phyloP scores from a whole-genome alignment of 2,329 filamentous ascomycete genomes.

The Phaeomoniella chlamydospora region DNA sequence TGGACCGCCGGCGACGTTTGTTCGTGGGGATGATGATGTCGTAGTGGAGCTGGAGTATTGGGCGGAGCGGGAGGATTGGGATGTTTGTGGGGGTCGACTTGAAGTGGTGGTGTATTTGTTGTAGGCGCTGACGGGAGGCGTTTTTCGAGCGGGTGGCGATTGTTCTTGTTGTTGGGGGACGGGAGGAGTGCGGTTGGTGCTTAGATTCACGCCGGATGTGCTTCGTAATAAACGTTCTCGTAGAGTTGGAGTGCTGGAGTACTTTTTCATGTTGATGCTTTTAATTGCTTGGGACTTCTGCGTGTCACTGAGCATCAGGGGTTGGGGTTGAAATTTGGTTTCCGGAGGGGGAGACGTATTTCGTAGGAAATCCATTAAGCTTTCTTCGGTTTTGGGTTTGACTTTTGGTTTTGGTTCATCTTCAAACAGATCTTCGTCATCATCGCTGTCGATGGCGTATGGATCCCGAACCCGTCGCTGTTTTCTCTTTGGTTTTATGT shows the following conservation, averaged over 20 bases:
- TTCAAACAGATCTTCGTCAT: slow-evolving; percentile 43
- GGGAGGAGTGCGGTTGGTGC: slow-evolving; percentile 1
- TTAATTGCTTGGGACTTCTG: not conserved
- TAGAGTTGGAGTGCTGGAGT: slow-evolving; percentile 1
- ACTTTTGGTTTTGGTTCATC: slow-evolving; percentile 31
- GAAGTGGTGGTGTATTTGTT: slow-evolving; percentile 3
- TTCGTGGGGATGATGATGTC: slow-evolving; percentile 22
- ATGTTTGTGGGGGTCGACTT: slow-evolving; percentile 11
- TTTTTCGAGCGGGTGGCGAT: not conserved
- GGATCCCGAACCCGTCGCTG: slow-evolving; percentile 71
- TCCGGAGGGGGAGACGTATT: slow-evolving; percentile 25
- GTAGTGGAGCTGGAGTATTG: slow-evolving; percentile 14
- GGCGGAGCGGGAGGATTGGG: slow-evolving; percentile 15
- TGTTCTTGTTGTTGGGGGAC: not conserved
- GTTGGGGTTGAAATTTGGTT: slow-evolving; percentile 16
- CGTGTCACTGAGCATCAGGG: slow-evolving; percentile 12
- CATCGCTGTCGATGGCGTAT: slow-evolving; percentile 72
- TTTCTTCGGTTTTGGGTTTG: slow-evolving; percentile 23
- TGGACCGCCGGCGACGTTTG: slow-evolving; percentile 6
- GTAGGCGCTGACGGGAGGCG: no score
- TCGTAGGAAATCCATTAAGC: slow-evolving; percentile 31
- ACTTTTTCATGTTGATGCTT: not conserved
- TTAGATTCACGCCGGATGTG: not conserved
- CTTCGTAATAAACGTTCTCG: not conserved
- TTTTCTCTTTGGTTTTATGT: slow-evolving; percentile 49